phyloP scores from a whole-genome alignment of 768 basidiomycete species.

The Amylocystis lapponica region DNA sequence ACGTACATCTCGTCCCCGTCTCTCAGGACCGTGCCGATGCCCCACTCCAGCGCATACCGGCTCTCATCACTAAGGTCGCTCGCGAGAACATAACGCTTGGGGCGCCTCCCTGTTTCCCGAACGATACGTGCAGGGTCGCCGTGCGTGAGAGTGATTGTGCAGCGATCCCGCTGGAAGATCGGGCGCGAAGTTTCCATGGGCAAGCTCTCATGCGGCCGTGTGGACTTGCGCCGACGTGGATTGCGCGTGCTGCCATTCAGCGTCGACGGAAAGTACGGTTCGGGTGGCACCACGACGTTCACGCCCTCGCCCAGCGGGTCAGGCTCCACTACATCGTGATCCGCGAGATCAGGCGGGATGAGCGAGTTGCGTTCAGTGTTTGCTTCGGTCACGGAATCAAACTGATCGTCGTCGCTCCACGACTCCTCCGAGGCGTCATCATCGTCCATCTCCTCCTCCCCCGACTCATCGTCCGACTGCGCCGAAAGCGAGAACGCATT shows the following conservation, averaged over 20 bases:
- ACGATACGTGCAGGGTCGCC: slow-evolving; percentile 62
- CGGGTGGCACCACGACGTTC: slow-evolving; percentile 79
- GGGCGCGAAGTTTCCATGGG: slow-evolving; percentile 69
- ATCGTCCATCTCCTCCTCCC: slow-evolving; percentile 44
- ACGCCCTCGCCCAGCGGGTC: slow-evolving; percentile 92
- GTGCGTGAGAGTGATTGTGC: slow-evolving; percentile 84
- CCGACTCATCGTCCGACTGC: slow-evolving; percentile 62
- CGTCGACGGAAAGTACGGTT: slow-evolving; percentile 76
- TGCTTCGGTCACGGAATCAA: slow-evolving; percentile 77
- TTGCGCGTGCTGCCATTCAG: slow-evolving; percentile 43
- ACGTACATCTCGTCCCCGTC: slow-evolving; percentile 87
- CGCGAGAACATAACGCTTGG: slow-evolving; percentile 76
- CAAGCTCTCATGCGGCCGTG: slow-evolving; percentile 57
- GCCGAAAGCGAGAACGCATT: slow-evolving; percentile 54
- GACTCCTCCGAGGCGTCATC: slow-evolving; percentile 49
- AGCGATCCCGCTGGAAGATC: slow-evolving; percentile 84
- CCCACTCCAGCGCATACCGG: slow-evolving; percentile 96
- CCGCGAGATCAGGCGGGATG: slow-evolving; percentile 40
- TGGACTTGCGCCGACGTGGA: slow-evolving; percentile 53
- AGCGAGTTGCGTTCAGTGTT: slow-evolving; percentile 86
- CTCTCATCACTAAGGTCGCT: slow-evolving; percentile 95
- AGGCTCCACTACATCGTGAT: slow-evolving; percentile 48
- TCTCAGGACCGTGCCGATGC: slow-evolving; percentile 89
- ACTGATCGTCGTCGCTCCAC: slow-evolving; percentile 54
- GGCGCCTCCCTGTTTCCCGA: slow-evolving; percentile 46